phyloP scores from a whole-genome alignment of 1,139 yeast species.

The Groenewaldozyma sp. region DNA sequence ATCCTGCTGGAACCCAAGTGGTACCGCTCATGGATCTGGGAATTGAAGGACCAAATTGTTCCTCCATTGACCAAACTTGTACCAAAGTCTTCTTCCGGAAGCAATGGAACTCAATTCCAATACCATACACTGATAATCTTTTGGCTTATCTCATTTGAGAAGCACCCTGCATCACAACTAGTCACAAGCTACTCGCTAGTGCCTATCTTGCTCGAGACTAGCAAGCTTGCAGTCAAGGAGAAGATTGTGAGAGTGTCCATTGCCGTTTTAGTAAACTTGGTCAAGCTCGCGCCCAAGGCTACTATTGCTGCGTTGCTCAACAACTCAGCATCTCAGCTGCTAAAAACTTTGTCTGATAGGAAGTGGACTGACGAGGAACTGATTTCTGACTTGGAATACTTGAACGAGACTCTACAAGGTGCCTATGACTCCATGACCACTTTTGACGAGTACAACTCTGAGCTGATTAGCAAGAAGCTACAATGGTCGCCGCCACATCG shows the following conservation, averaged over 20 bases:
- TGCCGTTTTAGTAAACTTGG: slow-evolving; percentile 50
- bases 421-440: slow-evolving; percentile 77
- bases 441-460: slow-evolving; percentile 85
- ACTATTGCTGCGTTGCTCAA: slow-evolving; percentile 64
- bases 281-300: slow-evolving; percentile 28
- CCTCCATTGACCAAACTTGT: slow-evolving; percentile 6
- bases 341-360: slow-evolving; percentile 65
- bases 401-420: slow-evolving; percentile 54
- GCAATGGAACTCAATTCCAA: slow-evolving; percentile 56
- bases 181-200: slow-evolving; percentile 38
- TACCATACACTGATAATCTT: slow-evolving; percentile 68
- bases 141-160: slow-evolving; percentile 79
- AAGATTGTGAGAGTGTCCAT: slow-evolving; percentile 78
- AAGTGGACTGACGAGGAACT: slow-evolving; percentile 96
- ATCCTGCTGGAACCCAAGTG: slow-evolving; percentile 50
- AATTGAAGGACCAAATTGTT: slow-evolving; percentile 19
- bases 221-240: slow-evolving; percentile 80
- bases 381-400: slow-evolving; percentile 54
- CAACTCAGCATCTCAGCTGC: slow-evolving; percentile 63
- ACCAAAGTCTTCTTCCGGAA: neutral
- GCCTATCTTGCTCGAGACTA: slow-evolving; percentile 51
- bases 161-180: slow-evolving; percentile 43
- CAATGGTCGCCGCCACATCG: slow-evolving; percentile 93
- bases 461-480: slow-evolving; percentile 66
- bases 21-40: slow-evolving; percentile 54